Evolutionary conservation across 2,329 filamentous ascomycete species (phyloP).

Genomic region (Colletotrichum sp.): DNA sequence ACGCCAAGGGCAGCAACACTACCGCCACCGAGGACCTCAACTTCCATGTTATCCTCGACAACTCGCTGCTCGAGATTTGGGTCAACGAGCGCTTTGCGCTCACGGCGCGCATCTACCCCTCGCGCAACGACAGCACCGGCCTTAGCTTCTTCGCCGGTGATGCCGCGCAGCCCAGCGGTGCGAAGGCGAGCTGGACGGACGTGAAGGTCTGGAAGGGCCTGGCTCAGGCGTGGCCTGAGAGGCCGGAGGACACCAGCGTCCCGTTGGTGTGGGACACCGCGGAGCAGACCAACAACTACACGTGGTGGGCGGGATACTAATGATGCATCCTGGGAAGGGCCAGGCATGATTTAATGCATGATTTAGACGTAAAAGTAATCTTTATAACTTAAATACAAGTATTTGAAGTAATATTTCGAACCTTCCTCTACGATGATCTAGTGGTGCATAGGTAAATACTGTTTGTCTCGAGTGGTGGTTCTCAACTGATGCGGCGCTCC

Average conservation of each 20-base stretch:
- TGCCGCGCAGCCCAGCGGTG: background rate
- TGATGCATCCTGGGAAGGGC: background rate
- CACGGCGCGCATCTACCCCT: slow-evolving; percentile 21
- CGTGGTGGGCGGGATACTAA: slow-evolving; percentile 18
- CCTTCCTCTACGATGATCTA: accelerated
- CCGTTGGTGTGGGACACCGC: slow-evolving; percentile 15
- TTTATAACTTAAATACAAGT: background rate
- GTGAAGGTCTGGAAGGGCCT: slow-evolving; percentile 18
- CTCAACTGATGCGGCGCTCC: no score
- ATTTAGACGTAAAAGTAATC: background rate
- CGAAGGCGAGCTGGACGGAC: slow-evolving; percentile 6
- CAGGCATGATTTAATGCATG: background rate
- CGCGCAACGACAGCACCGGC: slow-evolving; percentile 20
- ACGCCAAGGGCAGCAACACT: background rate
- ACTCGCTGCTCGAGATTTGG: slow-evolving; percentile 22
- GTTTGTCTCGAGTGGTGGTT: no score
- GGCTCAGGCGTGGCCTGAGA: slow-evolving; percentile 19
- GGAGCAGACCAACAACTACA: slow-evolving; percentile 20
- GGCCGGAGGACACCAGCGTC: slow-evolving; percentile 14
- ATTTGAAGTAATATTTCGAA: background rate
- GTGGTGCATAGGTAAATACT: no score
- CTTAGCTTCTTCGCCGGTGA: slow-evolving; percentile 18
- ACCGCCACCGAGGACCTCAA: slow-evolving; percentile 4
- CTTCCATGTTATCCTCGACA: slow-evolving; percentile 19
- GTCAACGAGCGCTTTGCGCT: slow-evolving; percentile 22